Evolutionary conservation across 2,329 filamentous ascomycete genomes (phyloP).

Genomic region (Xylariaceae sp.): DNA sequence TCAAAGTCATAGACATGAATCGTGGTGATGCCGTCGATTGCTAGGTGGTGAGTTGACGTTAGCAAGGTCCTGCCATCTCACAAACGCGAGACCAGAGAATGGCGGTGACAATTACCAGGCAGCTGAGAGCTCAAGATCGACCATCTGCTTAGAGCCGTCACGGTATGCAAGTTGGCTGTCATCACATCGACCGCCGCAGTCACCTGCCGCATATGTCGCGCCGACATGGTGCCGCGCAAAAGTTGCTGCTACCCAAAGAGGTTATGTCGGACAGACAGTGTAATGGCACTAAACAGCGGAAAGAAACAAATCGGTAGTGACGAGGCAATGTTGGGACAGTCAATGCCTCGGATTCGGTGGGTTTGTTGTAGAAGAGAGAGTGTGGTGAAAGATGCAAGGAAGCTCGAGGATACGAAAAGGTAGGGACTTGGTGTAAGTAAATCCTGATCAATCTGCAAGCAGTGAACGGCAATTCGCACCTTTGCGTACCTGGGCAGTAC

Average conservation of each 20-base stretch:
- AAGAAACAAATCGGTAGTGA: constrained; percentile 4
- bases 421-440: not conserved
- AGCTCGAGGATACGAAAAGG: not conserved
- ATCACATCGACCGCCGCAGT: constrained; percentile 20
- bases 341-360: not conserved
- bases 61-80: constrained; percentile 4
- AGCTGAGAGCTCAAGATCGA: constrained; percentile 69
- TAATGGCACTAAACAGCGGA: not conserved
- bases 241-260: constrained; percentile 12
- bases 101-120: constrained; percentile 48
- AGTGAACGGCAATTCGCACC: not conserved
- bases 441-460: not conserved
- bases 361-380: not conserved
- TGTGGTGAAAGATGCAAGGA: not conserved
- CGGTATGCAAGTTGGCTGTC: constrained; percentile 41
- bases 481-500: too few relatives aligned
- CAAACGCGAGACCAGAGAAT: not conserved
- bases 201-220: constrained; percentile 23
- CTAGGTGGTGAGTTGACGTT: constrained; percentile 30
- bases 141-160: constrained; percentile 78
- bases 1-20: constrained; percentile 98
- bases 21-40: constrained; percentile 63
- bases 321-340: not conserved
- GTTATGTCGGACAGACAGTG: constrained; percentile 6
- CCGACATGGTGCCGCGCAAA: constrained; percentile 24